Percentiles rank a stretch among this genome's conserved stretches.
Evolutionary conservation across 1,139 yeast genomes (phyloP).

Genomic region (Entelexis paramagnoliae): DNA sequence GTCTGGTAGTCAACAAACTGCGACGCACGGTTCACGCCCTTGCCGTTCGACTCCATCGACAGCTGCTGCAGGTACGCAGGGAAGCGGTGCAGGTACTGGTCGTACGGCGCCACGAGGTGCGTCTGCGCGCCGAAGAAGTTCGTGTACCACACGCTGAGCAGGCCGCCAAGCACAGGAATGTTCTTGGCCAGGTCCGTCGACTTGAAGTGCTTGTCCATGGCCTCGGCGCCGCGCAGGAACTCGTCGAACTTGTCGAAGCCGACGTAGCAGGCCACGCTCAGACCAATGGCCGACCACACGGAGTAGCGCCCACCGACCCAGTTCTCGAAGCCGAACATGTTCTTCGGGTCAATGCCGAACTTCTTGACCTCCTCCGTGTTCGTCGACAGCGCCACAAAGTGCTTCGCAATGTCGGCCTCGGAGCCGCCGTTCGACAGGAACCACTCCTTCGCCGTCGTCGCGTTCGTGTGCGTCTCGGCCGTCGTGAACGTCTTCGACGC

Average conservation of each 20-base stretch:
- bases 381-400: constrained; percentile 92
- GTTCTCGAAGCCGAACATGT: constrained; percentile 95
- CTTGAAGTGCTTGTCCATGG: constrained; percentile 82
- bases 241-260: constrained; percentile 88
- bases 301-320: constrained; percentile 99
- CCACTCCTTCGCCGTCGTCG: constrained; percentile 91
- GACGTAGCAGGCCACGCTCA: constrained; percentile 86
- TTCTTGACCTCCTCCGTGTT: constrained; percentile 82
- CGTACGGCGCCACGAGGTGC: constrained; percentile 95
- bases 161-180: constrained; percentile 88
- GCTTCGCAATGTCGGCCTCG: constrained; percentile 73
- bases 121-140: constrained; percentile 97
- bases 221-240: constrained; percentile 94
- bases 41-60: constrained; percentile 98
- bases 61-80: constrained; percentile 98
- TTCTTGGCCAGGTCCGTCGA: constrained; percentile 78
- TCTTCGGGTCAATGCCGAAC: constrained; percentile 93
- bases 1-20: constrained; percentile 89
- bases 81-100: constrained; percentile 97
- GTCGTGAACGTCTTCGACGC: constrained; percentile 99
- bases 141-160: constrained; percentile 94
- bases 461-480: constrained; percentile 94
- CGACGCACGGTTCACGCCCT: constrained; percentile 87
- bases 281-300: constrained; percentile 97
- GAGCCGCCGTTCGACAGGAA: constrained; percentile 67